These are phyloP conservation scores for Pythium plurisporium DNA, from an alignment of 352 stramenopile species.

Conservation along the genomic window DNA sequence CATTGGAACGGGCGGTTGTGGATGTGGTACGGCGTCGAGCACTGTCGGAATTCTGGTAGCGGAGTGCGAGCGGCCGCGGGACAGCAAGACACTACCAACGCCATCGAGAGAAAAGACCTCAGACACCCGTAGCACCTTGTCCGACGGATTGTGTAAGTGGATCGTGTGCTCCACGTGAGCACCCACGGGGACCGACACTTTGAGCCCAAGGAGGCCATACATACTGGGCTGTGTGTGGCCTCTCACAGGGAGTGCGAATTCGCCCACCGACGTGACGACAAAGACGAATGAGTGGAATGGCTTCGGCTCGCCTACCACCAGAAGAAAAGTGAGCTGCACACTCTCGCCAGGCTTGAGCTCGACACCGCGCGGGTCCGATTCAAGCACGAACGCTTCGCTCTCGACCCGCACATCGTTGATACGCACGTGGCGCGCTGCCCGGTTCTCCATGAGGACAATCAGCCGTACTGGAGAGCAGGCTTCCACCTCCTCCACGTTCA, in stretches of 20 bases:
- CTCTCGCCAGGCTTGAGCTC: slow-evolving; percentile 30
- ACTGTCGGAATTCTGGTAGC: not conserved
- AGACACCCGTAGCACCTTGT: slow-evolving; percentile 35
- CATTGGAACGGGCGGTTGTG: not conserved
- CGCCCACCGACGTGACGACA: slow-evolving; percentile 40
- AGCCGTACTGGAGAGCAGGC: slow-evolving; percentile 32
- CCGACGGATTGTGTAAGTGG: slow-evolving; percentile 37
- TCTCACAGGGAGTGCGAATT: slow-evolving; percentile 38
- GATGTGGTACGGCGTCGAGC: too few species aligned
- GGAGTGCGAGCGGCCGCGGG: not conserved
- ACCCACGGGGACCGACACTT: slow-evolving; percentile 31
- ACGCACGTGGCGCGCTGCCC: slow-evolving; percentile 21
- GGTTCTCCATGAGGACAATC: slow-evolving; percentile 39
- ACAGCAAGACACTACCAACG: slow-evolving; percentile 26
- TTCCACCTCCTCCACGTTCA: slow-evolving; percentile 33
- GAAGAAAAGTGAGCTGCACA: slow-evolving; percentile 35
- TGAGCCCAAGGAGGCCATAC: slow-evolving; percentile 26
- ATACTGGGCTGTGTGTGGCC: slow-evolving; percentile 28
- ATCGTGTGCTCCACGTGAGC: slow-evolving; percentile 30
- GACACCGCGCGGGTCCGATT: slow-evolving; percentile 30
- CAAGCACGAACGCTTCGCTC: slow-evolving; percentile 36
- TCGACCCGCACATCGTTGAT: slow-evolving; percentile 42
- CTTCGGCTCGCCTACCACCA: slow-evolving; percentile 26
- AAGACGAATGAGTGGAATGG: slow-evolving; percentile 27
- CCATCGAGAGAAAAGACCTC: slow-evolving; percentile 45